These are phyloP conservation scores for Alectoria sarmentosa DNA, from an alignment of 495 filamentous ascomycete species.

Conservation along the genomic window DNA sequence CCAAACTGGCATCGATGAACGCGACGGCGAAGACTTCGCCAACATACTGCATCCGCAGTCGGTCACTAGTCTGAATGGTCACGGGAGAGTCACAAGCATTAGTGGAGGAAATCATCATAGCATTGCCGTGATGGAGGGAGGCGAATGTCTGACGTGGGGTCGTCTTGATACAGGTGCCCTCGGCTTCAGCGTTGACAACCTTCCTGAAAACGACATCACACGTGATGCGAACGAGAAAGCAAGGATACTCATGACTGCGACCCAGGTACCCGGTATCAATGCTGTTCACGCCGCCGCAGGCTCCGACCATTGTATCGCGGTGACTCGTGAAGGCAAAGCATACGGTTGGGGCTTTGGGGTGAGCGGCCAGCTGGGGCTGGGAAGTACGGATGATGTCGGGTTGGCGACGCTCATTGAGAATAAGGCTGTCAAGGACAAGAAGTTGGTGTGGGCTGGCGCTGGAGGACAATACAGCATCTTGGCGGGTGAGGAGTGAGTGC, in stretches of 20 bases:
- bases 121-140: background rate
- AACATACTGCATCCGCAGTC: background rate
- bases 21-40: background rate
- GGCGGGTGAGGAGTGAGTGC: background rate
- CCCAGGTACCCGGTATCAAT: background rate
- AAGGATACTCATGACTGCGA: background rate
- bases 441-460: background rate
- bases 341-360: background rate
- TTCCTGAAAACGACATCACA: background rate
- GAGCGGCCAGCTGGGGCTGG: slow-evolving; percentile 2
- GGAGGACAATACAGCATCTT: background rate
- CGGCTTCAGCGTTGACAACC: background rate
- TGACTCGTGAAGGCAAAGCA: background rate
- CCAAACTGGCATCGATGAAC: background rate
- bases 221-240: background rate
- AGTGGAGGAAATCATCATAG: background rate
- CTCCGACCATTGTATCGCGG: background rate
- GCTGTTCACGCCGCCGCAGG: background rate
- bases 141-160: background rate
- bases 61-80: background rate
- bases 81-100: background rate
- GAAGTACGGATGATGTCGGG: slow-evolving; percentile 1
- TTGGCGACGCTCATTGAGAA: background rate
- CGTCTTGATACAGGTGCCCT: background rate
- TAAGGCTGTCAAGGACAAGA: background rate